Evolutionary conservation across 2,329 filamentous ascomycete species (phyloP), one percentile per base, ranked within the genome.

Genomic region (Sporothrix euskadiensis): DNA sequence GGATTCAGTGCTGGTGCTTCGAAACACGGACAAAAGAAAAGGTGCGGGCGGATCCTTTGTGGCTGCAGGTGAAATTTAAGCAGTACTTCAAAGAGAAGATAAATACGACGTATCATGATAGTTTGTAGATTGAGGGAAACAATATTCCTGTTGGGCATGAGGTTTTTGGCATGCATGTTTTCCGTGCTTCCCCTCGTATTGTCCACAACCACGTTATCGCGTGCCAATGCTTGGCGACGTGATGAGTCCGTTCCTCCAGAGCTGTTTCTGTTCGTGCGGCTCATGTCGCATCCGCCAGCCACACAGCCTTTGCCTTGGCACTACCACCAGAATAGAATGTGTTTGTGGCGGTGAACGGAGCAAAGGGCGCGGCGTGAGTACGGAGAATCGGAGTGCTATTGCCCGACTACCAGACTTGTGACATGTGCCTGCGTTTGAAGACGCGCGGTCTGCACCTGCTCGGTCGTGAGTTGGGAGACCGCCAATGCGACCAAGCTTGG

Each of bases 201-300:
- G 30, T 39, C 30, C 30, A 6, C 59, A 9, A 44, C 61, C 39
- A 26, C 63, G 44, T 22, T n/a, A 32, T 68, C 7, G 16, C 35
- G 63, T 32, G 44, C 44, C 63, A 32, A 68, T 52, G 44, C 65
- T 68, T n/a, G 65, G 44, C 65, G 19, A 49, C 8, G 44, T 35
- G 44, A 32, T 52, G 26, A 32, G 39, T n/a, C 61, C 61, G 14
- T 30, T 19, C 52, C 22, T 56, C 52, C 52, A 56, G 9, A 10
- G 52, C 26, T 26, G 22, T 14, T 22, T 22, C 44, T 68, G 44
- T 32, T 35, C 19, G 8, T 32, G 44, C 44, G 65, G 65, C 26
- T 35, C 44, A 35, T 68, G 26, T 52, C 35, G 65, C 65, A 68
- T 52, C 26, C 9, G 22, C 63, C 12, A 47, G 65, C 26, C 44